Percentiles rank a stretch among this genome's conserved stretches.
Conservation (phyloP, 2,329 filamentous ascomycete genomes). For the Knoxdaviesia proteae region DNA sequence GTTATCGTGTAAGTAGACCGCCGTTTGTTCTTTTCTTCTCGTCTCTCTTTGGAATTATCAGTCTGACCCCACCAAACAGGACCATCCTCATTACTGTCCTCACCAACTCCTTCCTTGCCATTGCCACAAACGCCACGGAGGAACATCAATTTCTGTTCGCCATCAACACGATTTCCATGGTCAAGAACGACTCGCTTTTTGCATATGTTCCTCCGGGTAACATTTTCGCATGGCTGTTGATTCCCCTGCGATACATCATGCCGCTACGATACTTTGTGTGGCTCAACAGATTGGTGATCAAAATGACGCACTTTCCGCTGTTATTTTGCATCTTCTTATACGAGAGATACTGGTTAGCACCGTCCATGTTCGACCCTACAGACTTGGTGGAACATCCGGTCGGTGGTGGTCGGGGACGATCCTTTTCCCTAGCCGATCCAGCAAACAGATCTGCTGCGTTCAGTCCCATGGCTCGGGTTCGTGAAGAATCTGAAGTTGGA, state of each 20-base stretch:
- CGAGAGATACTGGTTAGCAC: slow-evolving; percentile 58
- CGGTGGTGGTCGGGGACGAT: slow-evolving; percentile 24
- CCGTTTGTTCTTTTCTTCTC: neutral
- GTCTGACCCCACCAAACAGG: slow-evolving; percentile 11
- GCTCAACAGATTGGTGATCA: slow-evolving; percentile 79
- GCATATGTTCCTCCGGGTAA: slow-evolving; percentile 86
- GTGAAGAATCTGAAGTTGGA: slow-evolving; percentile 73
- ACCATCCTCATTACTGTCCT: slow-evolving; percentile 91
- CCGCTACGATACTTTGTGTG: slow-evolving; percentile 64
- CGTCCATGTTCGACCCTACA: slow-evolving; percentile 59
- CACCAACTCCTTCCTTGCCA: slow-evolving; percentile 89
- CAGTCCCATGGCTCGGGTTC: slow-evolving; percentile 48
- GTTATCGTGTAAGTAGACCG: slow-evolving; percentile 49
- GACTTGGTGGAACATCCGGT: slow-evolving; percentile 58
- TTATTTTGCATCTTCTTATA: slow-evolving; percentile 75
- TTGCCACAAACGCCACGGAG: slow-evolving; percentile 80
- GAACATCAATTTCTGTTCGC: slow-evolving; percentile 89
- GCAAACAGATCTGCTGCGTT: slow-evolving; percentile 41
- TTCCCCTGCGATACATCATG: slow-evolving; percentile 62
- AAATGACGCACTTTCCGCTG: slow-evolving; percentile 72
- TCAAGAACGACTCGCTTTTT: slow-evolving; percentile 92
- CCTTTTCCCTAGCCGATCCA: slow-evolving; percentile 37
- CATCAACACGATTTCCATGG: slow-evolving; percentile 93
- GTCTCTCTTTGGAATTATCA: neutral
- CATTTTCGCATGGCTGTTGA: slow-evolving; percentile 74